Evolutionary conservation across 73 alveolate genomes (phyloP), one percentile per base, ranked within the genome.

Genomic region (Paramecium caudatum): DNA sequence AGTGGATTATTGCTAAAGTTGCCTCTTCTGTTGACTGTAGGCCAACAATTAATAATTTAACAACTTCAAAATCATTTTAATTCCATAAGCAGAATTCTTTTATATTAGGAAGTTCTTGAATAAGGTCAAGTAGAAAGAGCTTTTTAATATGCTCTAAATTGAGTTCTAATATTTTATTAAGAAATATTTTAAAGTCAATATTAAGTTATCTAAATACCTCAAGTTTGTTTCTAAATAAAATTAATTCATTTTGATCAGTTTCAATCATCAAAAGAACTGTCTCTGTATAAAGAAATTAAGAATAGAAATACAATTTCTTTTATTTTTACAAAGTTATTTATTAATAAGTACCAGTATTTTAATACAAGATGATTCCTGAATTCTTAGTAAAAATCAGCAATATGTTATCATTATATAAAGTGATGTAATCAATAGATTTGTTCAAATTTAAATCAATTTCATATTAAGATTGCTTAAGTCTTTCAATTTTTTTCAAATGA

Each of bases 71-170:
- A 37, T 68, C 84, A 37, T 68, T 68, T 3, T 30, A 32, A 34
- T 68, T 32, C 84, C 84, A 68, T 8, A 34, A 68, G 15, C 84
- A 68, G 19, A 68, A 68, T 10, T 68, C 84, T 68, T 68, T 25
- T n/a, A 68, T 34, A 68, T 68, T 68, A 10, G 84, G 84, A 5
- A 68, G 34, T 10, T 68, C 61, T n/a, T 68, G 15, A 2, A 68
- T 37, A n/a, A 68, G 34, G 5, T 68, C 84, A 32, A 68, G 84
- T 13, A 68, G 50, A 37, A 68, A 68, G 19, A 68, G 25, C 30
- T 55, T 55, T 10, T 10, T 10, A 23, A 55, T 55, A 27, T 37
- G 30, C 30, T 55, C 80, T 8, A 9, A 55, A 55, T 37, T 27
- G 46, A 55, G 80, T 43, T 27, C 30, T 21, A 12, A 1, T 4